phyloP scores from a whole-genome alignment of 2,329 filamentous ascomycete genomes.

The Akanthomyces lecanii region DNA sequence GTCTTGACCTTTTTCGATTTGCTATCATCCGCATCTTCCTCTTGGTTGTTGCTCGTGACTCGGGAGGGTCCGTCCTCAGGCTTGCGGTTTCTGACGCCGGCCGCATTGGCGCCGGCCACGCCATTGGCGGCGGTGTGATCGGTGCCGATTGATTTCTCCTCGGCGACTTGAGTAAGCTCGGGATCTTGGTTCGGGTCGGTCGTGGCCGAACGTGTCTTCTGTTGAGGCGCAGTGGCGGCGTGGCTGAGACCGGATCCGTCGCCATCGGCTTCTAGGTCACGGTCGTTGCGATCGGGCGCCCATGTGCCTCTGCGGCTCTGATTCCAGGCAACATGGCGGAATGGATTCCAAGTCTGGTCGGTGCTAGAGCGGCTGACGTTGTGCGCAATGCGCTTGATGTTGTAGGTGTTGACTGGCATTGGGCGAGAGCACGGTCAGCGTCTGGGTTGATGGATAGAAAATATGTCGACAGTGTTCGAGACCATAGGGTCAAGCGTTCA shows the following conservation, averaged over 20 bases:
- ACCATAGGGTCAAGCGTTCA: not conserved
- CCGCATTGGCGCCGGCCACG: slow-evolving; percentile 22
- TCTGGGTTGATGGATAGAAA: not conserved
- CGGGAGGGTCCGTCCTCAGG: slow-evolving; percentile 25
- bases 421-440: slow-evolving; percentile 2
- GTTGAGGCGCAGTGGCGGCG: slow-evolving; percentile 31
- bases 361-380: slow-evolving; percentile 36
- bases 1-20: slow-evolving; percentile 40
- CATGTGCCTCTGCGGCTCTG: slow-evolving; percentile 32
- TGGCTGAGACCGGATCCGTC: slow-evolving; percentile 34
- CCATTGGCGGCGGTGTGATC: slow-evolving; percentile 23
- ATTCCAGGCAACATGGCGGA: slow-evolving; percentile 39
- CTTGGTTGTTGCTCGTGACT: slow-evolving; percentile 14
- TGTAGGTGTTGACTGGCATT: slow-evolving; percentile 42
- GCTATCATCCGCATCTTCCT: slow-evolving; percentile 26
- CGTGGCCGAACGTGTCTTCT: slow-evolving; percentile 17
- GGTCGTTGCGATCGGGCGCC: slow-evolving; percentile 29
- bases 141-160: slow-evolving; percentile 22
- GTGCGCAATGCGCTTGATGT: slow-evolving; percentile 42
- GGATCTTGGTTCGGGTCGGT: slow-evolving; percentile 18
- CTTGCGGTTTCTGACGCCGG: slow-evolving; percentile 30
- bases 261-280: slow-evolving; percentile 19
- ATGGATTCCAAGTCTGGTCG: slow-evolving; percentile 41
- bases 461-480: not conserved
- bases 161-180: slow-evolving; percentile 18